Evolutionary conservation across 1,284 basidiomycete species (phyloP), one percentile per base, ranked within the genome.

Genomic region (Porodaedalea pini): DNA sequence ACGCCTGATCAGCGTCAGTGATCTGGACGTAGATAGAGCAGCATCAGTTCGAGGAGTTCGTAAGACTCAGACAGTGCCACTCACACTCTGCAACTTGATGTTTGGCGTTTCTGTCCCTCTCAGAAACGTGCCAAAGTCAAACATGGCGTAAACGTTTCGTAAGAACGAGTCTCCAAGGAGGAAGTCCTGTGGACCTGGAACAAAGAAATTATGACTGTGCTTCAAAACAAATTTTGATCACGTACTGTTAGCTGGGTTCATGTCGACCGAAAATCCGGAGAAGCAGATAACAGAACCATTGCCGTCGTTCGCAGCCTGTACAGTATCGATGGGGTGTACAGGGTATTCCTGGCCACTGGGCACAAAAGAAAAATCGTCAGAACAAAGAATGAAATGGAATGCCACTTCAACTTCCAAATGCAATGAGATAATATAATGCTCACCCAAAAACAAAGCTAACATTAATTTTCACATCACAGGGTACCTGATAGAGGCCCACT

Each of bases 401-500:
- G n/a, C n/a, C n/a, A n/a, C n/a, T n/a, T n/a, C n/a, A n/a, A n/a
- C n/a, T n/a, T n/a, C n/a, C n/a, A n/a, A n/a, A n/a, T n/a, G n/a
- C n/a, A n/a, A n/a, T n/a, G n/a, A n/a, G n/a, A n/a, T n/a, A n/a
- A n/a, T n/a, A n/a, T 34, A 19, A 32, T 34, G 34, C 31, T 13
- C 19, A 43, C 55, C 55, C 50, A 29, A 57, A 57, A 8, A 51
- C 17, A 36, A 57, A 57, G 48, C 55, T 57, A n/a, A 57, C 48
- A 23, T 57, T 51, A 3, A 57, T 7, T 23, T 41, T 57, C 10
- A 48, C 36, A 25, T 57, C 50, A 36, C 55, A 57, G 27, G 55
- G 55, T 13, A 57, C 49, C n/a, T 40, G 19, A 21, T 51, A 43
- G 1, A 31, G 21, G 8, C 44, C 45, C n/a, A 13, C n/a, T 4